These are phyloP conservation scores for Backusella luteola DNA, from an alignment of 192 early-diverging fungal species.

Conservation along the genomic window DNA sequence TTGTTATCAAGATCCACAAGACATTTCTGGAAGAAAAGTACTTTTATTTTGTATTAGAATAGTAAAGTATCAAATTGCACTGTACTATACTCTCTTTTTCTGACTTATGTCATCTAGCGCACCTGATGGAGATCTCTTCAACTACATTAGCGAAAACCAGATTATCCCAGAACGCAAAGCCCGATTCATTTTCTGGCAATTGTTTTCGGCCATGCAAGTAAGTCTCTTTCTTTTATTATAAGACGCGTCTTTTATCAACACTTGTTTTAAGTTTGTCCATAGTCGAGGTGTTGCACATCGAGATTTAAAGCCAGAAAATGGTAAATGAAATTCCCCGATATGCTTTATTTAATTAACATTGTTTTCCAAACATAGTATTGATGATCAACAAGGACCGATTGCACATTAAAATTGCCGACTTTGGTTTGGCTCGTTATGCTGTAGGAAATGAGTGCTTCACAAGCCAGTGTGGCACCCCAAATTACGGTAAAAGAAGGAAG, in stretches of 20 bases:
- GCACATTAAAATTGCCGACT: constrained; percentile 88
- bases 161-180: constrained; percentile 76
- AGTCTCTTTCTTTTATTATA: background rate
- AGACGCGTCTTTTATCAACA: background rate
- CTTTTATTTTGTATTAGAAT: constrained; percentile 22
- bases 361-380: constrained; percentile 31
- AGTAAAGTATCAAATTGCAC: constrained; percentile 11
- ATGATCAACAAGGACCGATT: constrained; percentile 45
- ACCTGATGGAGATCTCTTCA: constrained; percentile 90
- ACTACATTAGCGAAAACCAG: constrained; percentile 77
- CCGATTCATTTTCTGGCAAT: constrained; percentile 73
- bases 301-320: constrained; percentile 86
- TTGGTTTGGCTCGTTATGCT: constrained; percentile 80
- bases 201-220: constrained; percentile 71
- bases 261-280: constrained; percentile 70
- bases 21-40: constrained; percentile 7
- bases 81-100: background rate
- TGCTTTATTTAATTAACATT: background rate
- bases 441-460: background rate
- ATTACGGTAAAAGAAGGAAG: constrained; percentile 50
- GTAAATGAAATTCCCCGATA: background rate
- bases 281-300: constrained; percentile 80
- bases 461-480: constrained; percentile 88
- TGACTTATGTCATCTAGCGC: constrained; percentile 44
- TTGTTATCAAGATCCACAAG: constrained; percentile 12